Evolutionary conservation across 2,329 filamentous ascomycete genomes (phyloP).

Genomic region (Colletotrichum sp.): DNA sequence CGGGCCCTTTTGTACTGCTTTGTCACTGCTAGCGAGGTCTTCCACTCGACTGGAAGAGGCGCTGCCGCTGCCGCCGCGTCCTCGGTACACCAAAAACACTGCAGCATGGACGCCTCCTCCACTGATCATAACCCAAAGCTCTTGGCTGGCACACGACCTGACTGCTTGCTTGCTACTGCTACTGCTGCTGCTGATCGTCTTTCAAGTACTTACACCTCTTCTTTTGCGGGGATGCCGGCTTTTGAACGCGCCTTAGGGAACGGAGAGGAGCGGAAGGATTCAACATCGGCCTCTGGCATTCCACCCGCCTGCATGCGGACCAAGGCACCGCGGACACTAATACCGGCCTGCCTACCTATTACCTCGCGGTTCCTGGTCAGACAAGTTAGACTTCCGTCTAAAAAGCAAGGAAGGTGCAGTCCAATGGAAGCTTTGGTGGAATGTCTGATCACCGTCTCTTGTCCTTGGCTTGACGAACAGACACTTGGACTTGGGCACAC

Average conservation of each 20-base stretch:
- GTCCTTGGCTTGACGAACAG: neutral
- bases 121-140: neutral
- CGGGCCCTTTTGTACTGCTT: neutral
- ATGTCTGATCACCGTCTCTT: slow-evolving; percentile 12
- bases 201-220: neutral
- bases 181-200: neutral
- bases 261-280: neutral
- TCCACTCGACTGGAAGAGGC: neutral
- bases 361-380: neutral
- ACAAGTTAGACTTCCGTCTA: neutral
- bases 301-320: neutral
- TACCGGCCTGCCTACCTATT: neutral
- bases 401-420: neutral
- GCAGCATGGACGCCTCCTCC: neutral
- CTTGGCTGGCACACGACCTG: neutral
- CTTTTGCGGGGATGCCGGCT: neutral
- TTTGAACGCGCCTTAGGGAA: neutral
- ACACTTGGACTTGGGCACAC: neutral
- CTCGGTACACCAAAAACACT: neutral
- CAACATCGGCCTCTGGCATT: neutral
- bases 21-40: neutral
- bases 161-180: neutral
- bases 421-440: neutral
- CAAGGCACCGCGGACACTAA: neutral
- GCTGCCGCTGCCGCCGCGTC: neutral